Evolutionary conservation across 2,329 filamentous ascomycete species (phyloP).

Genomic region (Diaporthe capsici): DNA sequence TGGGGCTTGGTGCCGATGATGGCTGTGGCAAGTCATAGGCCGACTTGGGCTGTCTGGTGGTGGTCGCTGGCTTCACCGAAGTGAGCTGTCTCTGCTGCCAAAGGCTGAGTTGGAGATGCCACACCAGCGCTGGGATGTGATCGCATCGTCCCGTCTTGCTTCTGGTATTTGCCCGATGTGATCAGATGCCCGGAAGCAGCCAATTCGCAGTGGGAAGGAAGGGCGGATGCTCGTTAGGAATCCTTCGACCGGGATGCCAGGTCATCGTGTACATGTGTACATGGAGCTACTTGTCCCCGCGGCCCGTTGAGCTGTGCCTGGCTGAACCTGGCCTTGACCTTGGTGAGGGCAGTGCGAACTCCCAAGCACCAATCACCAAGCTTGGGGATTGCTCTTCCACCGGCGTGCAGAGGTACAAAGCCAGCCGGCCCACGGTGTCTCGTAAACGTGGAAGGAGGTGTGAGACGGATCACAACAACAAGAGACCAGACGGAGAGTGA

Average conservation of each 20-base stretch:
- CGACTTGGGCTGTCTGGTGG: background rate
- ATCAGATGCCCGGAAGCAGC: conserved; percentile 29
- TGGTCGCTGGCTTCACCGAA: conserved; percentile 16
- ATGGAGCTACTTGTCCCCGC: conserved; percentile 5
- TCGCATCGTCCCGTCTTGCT: conserved; percentile 35
- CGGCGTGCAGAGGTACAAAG: conserved; percentile 22
- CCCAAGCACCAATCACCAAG: conserved; percentile 8
- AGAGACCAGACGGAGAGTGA: background rate
- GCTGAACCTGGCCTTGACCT: conserved; percentile 3
- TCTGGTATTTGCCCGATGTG: conserved; percentile 24
- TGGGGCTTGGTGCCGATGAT: conserved; percentile 21
- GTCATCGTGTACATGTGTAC: conserved; percentile 11
- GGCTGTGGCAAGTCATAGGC: conserved; percentile 1
- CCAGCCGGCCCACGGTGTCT: conserved; percentile 1
- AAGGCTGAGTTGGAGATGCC: background rate
- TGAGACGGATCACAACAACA: conserved; percentile 15
- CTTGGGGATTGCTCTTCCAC: background rate
- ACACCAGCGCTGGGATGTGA: conserved; percentile 21
- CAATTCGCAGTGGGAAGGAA: conserved; percentile 32
- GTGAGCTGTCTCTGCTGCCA: background rate
- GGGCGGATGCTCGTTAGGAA: conserved; percentile 34
- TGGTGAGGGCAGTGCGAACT: conserved; percentile 26
- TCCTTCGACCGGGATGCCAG: conserved; percentile 38
- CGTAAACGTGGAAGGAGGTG: background rate
- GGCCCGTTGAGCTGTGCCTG: conserved; percentile 8